Evolutionary conservation across 1,284 basidiomycete species (phyloP), one percentile per base, ranked within the genome.

Genomic region (Ganoderma lingzhi): DNA sequence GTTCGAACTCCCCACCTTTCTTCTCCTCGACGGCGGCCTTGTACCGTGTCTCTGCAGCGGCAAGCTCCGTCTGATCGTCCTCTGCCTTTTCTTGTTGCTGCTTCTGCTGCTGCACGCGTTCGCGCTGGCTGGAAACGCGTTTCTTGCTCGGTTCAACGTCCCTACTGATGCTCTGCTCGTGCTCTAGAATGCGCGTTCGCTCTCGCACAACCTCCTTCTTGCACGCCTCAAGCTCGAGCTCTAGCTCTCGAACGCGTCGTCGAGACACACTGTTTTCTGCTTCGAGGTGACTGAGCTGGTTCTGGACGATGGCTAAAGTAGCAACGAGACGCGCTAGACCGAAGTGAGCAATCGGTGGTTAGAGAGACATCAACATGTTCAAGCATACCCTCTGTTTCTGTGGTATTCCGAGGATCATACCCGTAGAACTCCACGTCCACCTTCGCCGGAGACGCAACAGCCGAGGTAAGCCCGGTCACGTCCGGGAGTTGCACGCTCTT

Each of bases 21-120:
- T 96, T 96, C 78, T 95, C 94, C 71, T 93, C 90, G 0, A 95
- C 90, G 6, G 88, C 92, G 73, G 93, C 90, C 64, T 85, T 85
- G 75, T 94, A 94, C 59, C 90, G 74, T 17, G 73, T 73, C 55
- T 78, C 72, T 23, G 74, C 75, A 14, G 71, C 73, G 14, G 69
- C 70, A 32, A 69, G 64, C n/a, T 71, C 70, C 4, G 76, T 71
- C 32, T 73, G 72, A 42, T 77, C 72, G 23, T 73, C 72, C n/a
- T 60, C 70, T 30, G 62, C 71, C 65, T 70, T 71, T 63, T 62
- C 64, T 64, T 70, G 69, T 68, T 45, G 70, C 61, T 70, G 68
- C 67, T 45, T 69, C 66, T 45, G 62, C 39, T 70, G 62, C 42
- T 62, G 66, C 32, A 68, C 23, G 48, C 60, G 55, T 61, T 70